Conservation (phyloP, 2,329 filamentous ascomycete species). For the Cladosporium halotolerans region DNA sequence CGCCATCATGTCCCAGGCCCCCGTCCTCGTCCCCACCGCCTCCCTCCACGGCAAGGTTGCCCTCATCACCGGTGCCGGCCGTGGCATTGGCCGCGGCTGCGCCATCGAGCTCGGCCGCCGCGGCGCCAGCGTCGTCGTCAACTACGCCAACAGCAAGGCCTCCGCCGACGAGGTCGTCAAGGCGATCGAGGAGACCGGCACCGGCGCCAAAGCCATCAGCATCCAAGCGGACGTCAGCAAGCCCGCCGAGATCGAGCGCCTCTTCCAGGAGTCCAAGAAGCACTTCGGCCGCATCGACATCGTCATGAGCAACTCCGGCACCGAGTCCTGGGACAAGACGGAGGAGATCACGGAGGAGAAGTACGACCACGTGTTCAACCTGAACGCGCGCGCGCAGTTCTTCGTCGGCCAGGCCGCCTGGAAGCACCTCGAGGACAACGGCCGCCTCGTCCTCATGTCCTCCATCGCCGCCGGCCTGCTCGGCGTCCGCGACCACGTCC, state of each 20-base stretch:
- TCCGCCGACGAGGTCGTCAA: slow-evolving; percentile 44
- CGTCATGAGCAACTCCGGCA: slow-evolving; percentile 51
- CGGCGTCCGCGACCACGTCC: slow-evolving; percentile 63
- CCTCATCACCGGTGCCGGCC: slow-evolving; percentile 59
- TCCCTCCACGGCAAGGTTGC: slow-evolving; percentile 49
- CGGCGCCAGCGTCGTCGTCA: slow-evolving; percentile 60
- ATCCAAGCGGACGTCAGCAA: slow-evolving; percentile 55
- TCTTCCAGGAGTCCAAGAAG: slow-evolving; percentile 42
- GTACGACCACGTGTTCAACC: slow-evolving; percentile 63
- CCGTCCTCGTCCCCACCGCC: slow-evolving; percentile 40
- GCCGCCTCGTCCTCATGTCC: slow-evolving; percentile 68
- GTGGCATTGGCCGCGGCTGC: slow-evolving; percentile 61
- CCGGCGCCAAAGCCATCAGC: slow-evolving; percentile 48
- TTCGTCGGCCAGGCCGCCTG: slow-evolving; percentile 72
- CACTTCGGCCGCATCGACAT: slow-evolving; percentile 41
- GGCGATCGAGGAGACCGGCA: slow-evolving; percentile 41
- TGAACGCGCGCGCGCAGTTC: slow-evolving; percentile 67
- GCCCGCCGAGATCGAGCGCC: slow-evolving; percentile 52
- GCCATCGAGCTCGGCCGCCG: slow-evolving; percentile 61
- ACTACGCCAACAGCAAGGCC: slow-evolving; percentile 52
- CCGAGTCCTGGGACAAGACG: slow-evolving; percentile 62
- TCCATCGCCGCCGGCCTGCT: slow-evolving; percentile 63
- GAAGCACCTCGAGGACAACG: slow-evolving; percentile 62
- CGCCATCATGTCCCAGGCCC: slow-evolving; percentile 25
- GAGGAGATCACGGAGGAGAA: slow-evolving; percentile 64